phyloP scores from a whole-genome alignment of 2,329 filamentous ascomycete species.

The Cladophialophora psammophila region DNA sequence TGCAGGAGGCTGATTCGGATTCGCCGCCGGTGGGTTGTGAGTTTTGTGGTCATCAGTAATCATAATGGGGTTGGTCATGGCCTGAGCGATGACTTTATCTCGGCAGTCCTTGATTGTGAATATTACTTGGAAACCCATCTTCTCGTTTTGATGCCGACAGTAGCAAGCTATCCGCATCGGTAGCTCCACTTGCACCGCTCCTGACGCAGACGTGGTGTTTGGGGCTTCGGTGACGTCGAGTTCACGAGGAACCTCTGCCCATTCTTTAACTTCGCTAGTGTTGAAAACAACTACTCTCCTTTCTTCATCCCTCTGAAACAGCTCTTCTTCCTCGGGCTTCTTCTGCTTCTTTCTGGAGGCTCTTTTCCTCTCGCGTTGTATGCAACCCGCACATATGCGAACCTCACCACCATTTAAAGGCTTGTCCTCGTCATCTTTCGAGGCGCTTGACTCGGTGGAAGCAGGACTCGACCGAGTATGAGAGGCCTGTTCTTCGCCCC shows the following conservation, averaged over 20 bases:
- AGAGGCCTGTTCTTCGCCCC: constrained; percentile 49
- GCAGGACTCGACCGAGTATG: constrained; percentile 50
- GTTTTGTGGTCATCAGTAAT: constrained; percentile 99
- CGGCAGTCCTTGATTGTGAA: constrained; percentile 89
- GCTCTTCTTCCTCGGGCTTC: constrained; percentile 88
- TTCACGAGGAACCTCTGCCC: constrained; percentile 69
- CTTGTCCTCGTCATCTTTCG: constrained; percentile 71
- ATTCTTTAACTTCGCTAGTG: constrained; percentile 84
- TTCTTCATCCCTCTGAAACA: constrained; percentile 81
- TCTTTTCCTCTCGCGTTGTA: constrained; percentile 87
- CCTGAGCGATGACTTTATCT: constrained; percentile 80
- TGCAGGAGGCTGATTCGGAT: constrained; percentile 45
- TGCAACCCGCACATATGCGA: constrained; percentile 89
- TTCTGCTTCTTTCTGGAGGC: constrained; percentile 92
- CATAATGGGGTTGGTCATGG: constrained; percentile 87
- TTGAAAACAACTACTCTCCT: constrained; percentile 91
- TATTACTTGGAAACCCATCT: constrained; percentile 89
- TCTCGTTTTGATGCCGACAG: constrained; percentile 93
- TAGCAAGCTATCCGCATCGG: constrained; percentile 98
- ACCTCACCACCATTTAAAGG: constrained; percentile 92
- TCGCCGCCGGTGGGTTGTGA: constrained; percentile 59
- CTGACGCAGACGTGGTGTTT: constrained; percentile 59
- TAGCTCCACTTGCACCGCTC: constrained; percentile 78
- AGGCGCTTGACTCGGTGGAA: constrained; percentile 53
- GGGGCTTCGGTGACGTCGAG: constrained; percentile 36